phyloP scores from a whole-genome alignment of 2,329 filamentous ascomycete species.

The Raffaelea arxii region DNA sequence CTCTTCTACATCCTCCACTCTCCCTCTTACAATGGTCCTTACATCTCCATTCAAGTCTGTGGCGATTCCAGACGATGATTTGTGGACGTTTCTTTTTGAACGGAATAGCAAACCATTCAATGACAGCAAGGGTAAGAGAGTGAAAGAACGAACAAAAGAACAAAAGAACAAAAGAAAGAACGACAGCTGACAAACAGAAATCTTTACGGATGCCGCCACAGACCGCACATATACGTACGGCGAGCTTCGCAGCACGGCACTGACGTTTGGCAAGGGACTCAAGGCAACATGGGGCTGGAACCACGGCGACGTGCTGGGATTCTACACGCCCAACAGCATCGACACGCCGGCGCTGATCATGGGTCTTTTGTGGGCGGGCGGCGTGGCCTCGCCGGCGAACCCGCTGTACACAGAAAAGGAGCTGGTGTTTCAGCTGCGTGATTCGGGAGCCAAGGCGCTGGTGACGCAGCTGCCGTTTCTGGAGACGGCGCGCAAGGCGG shows the following conservation, averaged over 20 bases:
- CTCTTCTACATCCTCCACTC: not conserved
- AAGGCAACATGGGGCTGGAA: constrained; percentile 66
- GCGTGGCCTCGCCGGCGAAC: constrained; percentile 75
- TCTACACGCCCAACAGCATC: constrained; percentile 80
- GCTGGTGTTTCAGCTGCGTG: constrained; percentile 72
- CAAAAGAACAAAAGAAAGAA: not conserved
- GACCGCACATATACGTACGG: constrained; percentile 59
- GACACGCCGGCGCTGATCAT: constrained; percentile 71
- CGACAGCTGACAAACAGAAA: constrained; percentile 38
- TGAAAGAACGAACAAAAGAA: not conserved
- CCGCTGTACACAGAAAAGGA: constrained; percentile 79
- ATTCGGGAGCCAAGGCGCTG: constrained; percentile 64
- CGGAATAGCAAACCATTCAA: constrained; percentile 53
- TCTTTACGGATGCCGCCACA: constrained; percentile 69
- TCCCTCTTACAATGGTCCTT: constrained; percentile 53
- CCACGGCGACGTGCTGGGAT: constrained; percentile 71
- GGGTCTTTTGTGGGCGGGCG: constrained; percentile 76
- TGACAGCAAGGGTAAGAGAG: constrained; percentile 56
- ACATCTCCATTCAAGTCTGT: constrained; percentile 55
- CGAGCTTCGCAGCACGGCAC: constrained; percentile 53
- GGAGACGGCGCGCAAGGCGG: constrained; percentile 55
- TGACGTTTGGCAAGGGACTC: constrained; percentile 73
- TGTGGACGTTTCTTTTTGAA: constrained; percentile 74
- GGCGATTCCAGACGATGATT: constrained; percentile 62
- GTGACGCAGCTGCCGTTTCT: constrained; percentile 64